phyloP scores from a whole-genome alignment of 208 protist genomes.

The Acanthamoeba rhysodes region DNA sequence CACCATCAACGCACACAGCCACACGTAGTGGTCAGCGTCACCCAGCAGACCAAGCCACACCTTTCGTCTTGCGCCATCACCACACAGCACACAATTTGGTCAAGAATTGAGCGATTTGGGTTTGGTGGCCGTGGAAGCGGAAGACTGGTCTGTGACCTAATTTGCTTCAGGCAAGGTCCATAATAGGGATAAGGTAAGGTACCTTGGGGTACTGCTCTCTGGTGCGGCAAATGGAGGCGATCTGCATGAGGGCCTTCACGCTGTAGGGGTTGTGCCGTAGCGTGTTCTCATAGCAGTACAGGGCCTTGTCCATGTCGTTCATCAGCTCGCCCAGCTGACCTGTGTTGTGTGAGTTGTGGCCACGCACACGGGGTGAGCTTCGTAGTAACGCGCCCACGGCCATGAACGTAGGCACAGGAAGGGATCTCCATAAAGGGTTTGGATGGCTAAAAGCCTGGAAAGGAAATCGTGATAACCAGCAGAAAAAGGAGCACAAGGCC shows the following conservation, averaged over 20 bases:
- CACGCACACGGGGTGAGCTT: not conserved
- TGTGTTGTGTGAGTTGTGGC: not conserved
- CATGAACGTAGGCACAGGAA: too few species aligned
- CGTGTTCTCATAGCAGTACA: constrained; percentile 81
- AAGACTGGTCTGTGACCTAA: not conserved
- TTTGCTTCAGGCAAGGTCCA: not conserved
- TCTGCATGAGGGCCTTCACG: constrained; percentile 83
- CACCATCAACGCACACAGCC: not conserved
- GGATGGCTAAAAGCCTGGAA: too few species aligned
- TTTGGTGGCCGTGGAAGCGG: not conserved
- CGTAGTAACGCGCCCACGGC: not conserved
- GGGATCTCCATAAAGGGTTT: not conserved
- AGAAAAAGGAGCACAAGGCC: too few species aligned
- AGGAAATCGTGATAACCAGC: too few species aligned
- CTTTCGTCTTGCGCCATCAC: too few species aligned
- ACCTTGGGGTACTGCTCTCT: constrained; percentile 87
- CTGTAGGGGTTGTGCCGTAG: constrained; percentile 87
- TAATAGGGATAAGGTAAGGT: not conserved
- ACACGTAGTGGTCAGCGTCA: too few species aligned
- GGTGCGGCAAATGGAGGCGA: constrained; percentile 81
- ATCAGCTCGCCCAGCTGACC: constrained; percentile 78
- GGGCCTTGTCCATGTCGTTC: constrained; percentile 82
- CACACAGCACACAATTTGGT: not conserved
- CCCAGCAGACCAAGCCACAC: too few species aligned
- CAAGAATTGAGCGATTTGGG: not conserved